Evolutionary conservation across 805 yeast species (phyloP).

Genomic region (Candida yuanshanica): DNA sequence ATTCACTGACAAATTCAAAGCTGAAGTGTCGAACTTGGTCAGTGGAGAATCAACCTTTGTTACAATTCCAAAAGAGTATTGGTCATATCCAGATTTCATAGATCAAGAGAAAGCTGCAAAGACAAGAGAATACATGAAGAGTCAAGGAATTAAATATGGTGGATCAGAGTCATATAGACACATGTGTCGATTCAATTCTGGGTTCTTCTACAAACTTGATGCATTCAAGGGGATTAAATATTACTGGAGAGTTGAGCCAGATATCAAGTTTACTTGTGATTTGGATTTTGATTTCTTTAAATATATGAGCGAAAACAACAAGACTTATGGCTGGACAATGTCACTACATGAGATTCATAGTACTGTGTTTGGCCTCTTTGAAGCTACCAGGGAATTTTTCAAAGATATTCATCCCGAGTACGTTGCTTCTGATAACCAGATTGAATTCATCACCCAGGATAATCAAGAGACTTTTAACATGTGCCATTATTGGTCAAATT

Average conservation of each 20-base stretch:
- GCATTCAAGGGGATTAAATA: constrained; percentile 54
- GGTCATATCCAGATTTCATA: constrained; percentile 64
- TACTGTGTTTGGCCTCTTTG: constrained; percentile 64
- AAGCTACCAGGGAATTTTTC: constrained; percentile 43
- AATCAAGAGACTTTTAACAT: constrained; percentile 67
- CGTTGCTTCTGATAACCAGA: constrained; percentile 53
- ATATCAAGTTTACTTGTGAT: constrained; percentile 55
- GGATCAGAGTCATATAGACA: constrained; percentile 58
- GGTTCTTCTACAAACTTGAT: constrained; percentile 58
- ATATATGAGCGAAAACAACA: constrained; percentile 47
- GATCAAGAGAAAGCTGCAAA: constrained; percentile 42
- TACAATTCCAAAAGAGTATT: constrained; percentile 47
- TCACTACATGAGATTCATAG: constrained; percentile 55
- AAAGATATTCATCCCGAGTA: constrained; percentile 47
- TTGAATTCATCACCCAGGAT: constrained; percentile 69
- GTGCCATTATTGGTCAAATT: constrained; percentile 91
- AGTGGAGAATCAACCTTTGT: constrained; percentile 62
- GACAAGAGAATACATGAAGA: constrained; percentile 37
- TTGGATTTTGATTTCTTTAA: constrained; percentile 58
- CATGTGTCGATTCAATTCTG: constrained; percentile 48
- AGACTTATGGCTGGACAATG: constrained; percentile 62
- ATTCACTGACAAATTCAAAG: constrained; percentile 49
- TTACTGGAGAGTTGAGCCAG: constrained; percentile 78
- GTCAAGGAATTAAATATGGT: constrained; percentile 48
- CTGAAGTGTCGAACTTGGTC: constrained; percentile 38